phyloP scores from a whole-genome alignment of 495 filamentous ascomycete species.

The Penicillium paradoxum region DNA sequence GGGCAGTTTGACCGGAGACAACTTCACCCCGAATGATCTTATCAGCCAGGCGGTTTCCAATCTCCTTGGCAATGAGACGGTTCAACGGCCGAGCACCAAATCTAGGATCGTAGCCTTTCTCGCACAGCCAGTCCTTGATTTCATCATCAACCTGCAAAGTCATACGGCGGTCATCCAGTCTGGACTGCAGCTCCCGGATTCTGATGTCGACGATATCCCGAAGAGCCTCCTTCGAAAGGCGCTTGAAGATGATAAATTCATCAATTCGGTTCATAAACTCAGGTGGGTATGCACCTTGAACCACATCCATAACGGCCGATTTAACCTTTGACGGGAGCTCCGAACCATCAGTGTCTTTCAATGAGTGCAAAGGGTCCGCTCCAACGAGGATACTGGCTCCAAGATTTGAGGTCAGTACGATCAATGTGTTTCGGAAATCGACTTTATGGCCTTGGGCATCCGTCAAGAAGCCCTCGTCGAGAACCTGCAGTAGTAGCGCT shows the following conservation, averaged over 20 bases:
- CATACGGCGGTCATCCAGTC: constrained; percentile 85
- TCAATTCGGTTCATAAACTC: constrained; percentile 97
- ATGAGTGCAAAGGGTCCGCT: constrained; percentile 35
- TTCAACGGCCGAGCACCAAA: constrained; percentile 95
- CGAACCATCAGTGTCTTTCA: constrained; percentile 51
- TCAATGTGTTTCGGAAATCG: constrained; percentile 93
- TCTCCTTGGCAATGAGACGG: constrained; percentile 78
- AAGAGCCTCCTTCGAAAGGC: constrained; percentile 70
- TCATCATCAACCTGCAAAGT: constrained; percentile 62
- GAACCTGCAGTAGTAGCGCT: constrained; percentile 85
- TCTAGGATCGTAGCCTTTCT: constrained; percentile 81
- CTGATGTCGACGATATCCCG: constrained; percentile 93
- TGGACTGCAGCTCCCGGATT: constrained; percentile 72
- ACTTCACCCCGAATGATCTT: constrained; percentile 86
- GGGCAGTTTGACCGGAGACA: constrained; percentile 64
- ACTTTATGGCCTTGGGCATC: constrained; percentile 94
- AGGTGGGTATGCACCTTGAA: constrained; percentile 70
- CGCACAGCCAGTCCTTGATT: constrained; percentile 79
- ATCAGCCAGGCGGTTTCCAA: constrained; percentile 84
- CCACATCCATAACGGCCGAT: constrained; percentile 82
- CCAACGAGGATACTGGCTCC: constrained; percentile 50
- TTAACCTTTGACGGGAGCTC: constrained; percentile 68
- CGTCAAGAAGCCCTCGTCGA: constrained; percentile 94
- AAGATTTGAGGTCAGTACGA: constrained; percentile 93
- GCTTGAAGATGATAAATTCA: constrained; percentile 92